These are phyloP conservation scores for Aspergillus tubingensis DNA, from an alignment of 2,329 filamentous ascomycete species.

Conservation along the genomic window DNA sequence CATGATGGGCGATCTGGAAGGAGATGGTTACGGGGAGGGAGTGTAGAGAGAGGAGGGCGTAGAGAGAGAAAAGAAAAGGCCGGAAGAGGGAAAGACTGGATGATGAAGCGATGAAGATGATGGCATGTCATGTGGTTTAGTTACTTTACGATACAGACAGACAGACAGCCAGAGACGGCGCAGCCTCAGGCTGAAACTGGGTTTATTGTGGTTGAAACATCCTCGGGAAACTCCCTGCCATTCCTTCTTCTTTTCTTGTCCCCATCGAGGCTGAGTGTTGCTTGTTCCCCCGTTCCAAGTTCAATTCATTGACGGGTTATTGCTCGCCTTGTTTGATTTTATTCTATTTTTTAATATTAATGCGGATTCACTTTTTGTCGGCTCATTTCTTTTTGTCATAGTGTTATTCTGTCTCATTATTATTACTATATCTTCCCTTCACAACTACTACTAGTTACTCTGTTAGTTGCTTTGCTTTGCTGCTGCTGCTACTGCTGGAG, in stretches of 20 bases:
- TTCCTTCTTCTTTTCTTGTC: neutral
- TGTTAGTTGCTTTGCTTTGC: neutral
- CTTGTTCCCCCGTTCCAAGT: neutral
- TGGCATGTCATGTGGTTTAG: neutral
- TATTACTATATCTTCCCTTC: neutral
- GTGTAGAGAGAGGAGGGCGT: neutral
- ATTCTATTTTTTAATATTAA: no score
- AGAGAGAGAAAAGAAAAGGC: neutral
- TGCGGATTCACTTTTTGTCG: no score
- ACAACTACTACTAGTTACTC: no score
- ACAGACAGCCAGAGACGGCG: neutral
- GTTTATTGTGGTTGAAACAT: no score
- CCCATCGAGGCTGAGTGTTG: no score
- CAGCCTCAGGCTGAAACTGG: neutral
- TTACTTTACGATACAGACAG: neutral
- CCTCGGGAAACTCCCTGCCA: neutral
- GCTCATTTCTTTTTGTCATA: neutral
- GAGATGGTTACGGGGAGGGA: conserved; percentile 18
- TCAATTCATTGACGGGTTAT: neutral
- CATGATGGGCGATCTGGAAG: conserved; percentile 54
- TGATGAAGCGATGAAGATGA: neutral
- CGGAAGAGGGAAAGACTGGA: neutral
- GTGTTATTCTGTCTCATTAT: neutral
- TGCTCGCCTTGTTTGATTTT: no score
- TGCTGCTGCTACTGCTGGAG: neutral